Conservation (phyloP, 257 asterid species). For the Prunella vulgaris region DNA sequence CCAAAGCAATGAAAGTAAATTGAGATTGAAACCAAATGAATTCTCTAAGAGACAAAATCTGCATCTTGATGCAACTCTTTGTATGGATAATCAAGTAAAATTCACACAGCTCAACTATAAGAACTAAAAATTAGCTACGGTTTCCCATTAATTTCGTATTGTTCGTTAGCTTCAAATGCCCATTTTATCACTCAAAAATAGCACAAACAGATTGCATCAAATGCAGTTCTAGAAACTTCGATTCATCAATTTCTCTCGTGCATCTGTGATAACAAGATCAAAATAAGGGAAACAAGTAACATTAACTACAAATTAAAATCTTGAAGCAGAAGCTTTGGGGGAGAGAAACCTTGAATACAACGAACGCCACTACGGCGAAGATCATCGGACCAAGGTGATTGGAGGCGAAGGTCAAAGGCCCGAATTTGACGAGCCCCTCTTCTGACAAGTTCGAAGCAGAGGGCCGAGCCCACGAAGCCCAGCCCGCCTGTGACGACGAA, state of each 20-base stretch:
- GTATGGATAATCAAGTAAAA: not conserved
- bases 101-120: not conserved
- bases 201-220: slow-evolving; percentile 7
- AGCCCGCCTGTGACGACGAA: slow-evolving; percentile 90
- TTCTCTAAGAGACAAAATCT: not conserved
- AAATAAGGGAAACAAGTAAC: not conserved
- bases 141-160: not conserved
- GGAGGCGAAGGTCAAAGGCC: slow-evolving; percentile 70
- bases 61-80: not conserved
- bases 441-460: slow-evolving; percentile 76
- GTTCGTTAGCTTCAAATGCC: not conserved
- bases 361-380: slow-evolving; percentile 59
- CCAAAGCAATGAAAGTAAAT: not conserved
- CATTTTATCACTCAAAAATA: not conserved
- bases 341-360: slow-evolving; percentile 46
- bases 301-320: not conserved
- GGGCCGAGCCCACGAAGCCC: slow-evolving; percentile 87
- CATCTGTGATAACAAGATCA: not conserved
- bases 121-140: not conserved
- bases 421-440: slow-evolving; percentile 78
- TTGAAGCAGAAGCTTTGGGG: not conserved
- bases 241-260: not conserved
- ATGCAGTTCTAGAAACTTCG: not conserved
- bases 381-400: slow-evolving; percentile 65
- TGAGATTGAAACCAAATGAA: not conserved